Evolutionary conservation across 2,329 filamentous ascomycete species (phyloP).

Genomic region (Sclerotinia borealis): DNA sequence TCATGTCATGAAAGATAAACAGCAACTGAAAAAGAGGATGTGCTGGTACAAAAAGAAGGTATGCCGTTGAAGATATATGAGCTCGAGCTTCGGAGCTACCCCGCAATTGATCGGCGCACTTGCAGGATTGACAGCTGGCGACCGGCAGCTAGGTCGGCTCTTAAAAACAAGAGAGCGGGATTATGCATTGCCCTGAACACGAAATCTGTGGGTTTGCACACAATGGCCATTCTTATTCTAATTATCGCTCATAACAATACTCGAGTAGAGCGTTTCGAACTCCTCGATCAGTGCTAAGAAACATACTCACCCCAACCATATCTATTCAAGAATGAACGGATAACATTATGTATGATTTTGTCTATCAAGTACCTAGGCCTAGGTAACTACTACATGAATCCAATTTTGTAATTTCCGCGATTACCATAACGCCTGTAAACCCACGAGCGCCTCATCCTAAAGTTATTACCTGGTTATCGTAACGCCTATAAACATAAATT

Average conservation of each 20-base stretch:
- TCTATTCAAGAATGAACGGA: not conserved
- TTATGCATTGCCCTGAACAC: not conserved
- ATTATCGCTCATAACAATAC: too few relatives aligned
- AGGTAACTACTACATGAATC: not conserved
- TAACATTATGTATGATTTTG: not conserved
- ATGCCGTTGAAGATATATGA: not conserved
- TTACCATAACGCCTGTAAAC: not conserved
- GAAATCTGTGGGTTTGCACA: not conserved
- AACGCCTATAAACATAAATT: not conserved
- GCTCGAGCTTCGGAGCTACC: not conserved
- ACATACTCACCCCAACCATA: not conserved
- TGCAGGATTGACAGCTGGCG: not conserved
- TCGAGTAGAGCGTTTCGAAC: too few relatives aligned
- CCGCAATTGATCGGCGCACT: not conserved
- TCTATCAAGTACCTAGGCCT: not conserved
- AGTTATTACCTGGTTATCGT: not conserved
- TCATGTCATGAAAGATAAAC: too few relatives aligned
- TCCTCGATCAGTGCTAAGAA: not conserved
- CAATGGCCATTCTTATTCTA: too few relatives aligned
- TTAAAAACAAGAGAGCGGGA: not conserved
- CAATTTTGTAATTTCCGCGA: not conserved
- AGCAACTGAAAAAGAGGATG: not conserved
- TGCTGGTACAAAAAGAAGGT: too few relatives aligned
- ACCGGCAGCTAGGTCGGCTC: not conserved
- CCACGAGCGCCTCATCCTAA: not conserved